These are phyloP conservation scores for Coemansia sp. DNA, from an alignment of 192 early-diverging fungal species.

Conservation along the genomic window DNA sequence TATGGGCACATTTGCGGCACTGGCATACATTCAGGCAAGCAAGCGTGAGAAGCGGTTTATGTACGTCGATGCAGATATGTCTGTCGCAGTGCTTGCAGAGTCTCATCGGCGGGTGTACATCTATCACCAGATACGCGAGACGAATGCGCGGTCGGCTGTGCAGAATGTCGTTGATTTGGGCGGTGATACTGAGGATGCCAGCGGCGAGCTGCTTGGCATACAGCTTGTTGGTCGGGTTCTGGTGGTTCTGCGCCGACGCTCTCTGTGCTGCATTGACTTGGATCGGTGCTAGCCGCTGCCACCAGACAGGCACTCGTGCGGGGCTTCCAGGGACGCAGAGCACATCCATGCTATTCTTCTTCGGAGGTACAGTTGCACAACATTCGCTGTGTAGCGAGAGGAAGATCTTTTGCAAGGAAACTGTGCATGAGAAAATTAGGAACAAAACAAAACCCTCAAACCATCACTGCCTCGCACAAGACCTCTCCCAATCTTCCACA, in stretches of 20 bases:
- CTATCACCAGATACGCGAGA: slow-evolving; percentile 26
- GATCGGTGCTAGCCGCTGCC: slow-evolving; percentile 10
- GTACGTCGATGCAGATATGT: slow-evolving; percentile 57
- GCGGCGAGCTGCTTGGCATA: slow-evolving; percentile 34
- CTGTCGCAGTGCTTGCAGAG: slow-evolving; percentile 44
- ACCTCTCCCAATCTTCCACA: neutral
- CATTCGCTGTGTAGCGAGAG: neutral
- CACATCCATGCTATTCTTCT: neutral
- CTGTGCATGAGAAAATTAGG: too few relatives aligned
- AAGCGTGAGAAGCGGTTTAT: slow-evolving; percentile 70
- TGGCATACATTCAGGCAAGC: slow-evolving; percentile 73
- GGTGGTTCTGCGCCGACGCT: slow-evolving; percentile 27
- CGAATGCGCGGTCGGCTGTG: slow-evolving; percentile 13
- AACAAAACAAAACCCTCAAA: too few relatives aligned
- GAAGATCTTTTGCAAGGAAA: too few relatives aligned
- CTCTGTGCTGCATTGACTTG: slow-evolving; percentile 28
- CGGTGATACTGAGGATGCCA: slow-evolving; percentile 9
- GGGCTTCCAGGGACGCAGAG: neutral
- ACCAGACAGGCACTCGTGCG: neutral
- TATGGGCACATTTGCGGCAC: slow-evolving; percentile 62
- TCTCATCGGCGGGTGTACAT: slow-evolving; percentile 45
- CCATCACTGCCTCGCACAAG: neutral
- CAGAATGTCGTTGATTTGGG: slow-evolving; percentile 50
- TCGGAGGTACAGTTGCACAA: neutral
- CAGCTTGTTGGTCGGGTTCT: slow-evolving; percentile 22